phyloP scores from a whole-genome alignment of 2,329 filamentous ascomycete genomes.

The Fusarium tanahbumbuense region DNA sequence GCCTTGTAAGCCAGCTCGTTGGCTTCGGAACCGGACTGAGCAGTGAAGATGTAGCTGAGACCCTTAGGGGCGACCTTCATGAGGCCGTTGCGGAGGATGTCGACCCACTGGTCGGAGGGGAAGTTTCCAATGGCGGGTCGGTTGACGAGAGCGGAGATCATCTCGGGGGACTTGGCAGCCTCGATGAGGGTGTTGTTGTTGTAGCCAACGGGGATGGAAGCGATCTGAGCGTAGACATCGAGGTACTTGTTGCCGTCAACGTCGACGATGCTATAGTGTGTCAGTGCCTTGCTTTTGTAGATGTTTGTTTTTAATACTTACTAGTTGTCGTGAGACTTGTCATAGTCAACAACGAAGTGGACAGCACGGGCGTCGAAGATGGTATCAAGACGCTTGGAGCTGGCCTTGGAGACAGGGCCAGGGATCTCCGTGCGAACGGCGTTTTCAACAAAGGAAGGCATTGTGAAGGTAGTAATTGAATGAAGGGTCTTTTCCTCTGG shows the following conservation, averaged over 20 bases:
- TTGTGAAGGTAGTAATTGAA: slow-evolving; percentile 37
- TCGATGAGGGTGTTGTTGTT: slow-evolving; percentile 77
- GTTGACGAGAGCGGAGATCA: slow-evolving; percentile 80
- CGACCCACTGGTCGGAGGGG: slow-evolving; percentile 78
- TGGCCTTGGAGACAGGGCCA: slow-evolving; percentile 55
- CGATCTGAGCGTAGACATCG: slow-evolving; percentile 80
- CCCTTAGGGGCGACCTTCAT: slow-evolving; percentile 79
- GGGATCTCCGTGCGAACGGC: slow-evolving; percentile 54
- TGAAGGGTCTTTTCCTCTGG: slow-evolving; percentile 20
- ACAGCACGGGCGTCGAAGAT: slow-evolving; percentile 65
- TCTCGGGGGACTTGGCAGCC: slow-evolving; percentile 75
- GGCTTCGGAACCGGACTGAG: slow-evolving; percentile 81
- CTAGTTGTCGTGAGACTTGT: slow-evolving; percentile 65
- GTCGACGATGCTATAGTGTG: slow-evolving; percentile 55
- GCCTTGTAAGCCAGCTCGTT: slow-evolving; percentile 90
- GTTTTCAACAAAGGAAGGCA: slow-evolving; percentile 51
- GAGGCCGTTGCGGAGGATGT: slow-evolving; percentile 77
- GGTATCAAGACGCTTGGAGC: slow-evolving; percentile 56
- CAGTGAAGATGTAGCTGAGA: slow-evolving; percentile 83
- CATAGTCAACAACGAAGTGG: slow-evolving; percentile 65
- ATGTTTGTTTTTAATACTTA: slow-evolving; percentile 7
- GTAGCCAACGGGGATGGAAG: slow-evolving; percentile 86
- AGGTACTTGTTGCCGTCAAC: slow-evolving; percentile 62
- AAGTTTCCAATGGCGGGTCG: slow-evolving; percentile 85
- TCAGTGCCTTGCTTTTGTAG: slow-evolving; percentile 1